Base-by-base conservation (phyloP, 805 yeast species). In the Diddensiella caesifluorescens region DNA sequence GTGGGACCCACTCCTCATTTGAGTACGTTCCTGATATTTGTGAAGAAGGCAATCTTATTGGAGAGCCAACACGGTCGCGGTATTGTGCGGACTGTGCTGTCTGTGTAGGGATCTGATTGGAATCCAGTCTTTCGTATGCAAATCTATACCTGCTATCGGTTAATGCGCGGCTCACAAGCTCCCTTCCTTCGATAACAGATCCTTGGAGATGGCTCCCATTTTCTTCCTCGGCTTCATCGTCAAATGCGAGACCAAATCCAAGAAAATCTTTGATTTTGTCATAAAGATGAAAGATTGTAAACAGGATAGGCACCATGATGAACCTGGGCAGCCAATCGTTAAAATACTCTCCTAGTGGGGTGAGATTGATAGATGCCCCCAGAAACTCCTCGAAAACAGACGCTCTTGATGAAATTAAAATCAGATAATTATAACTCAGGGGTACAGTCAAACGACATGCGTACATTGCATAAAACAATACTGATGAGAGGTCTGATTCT, bases 381-480 rank as follows among this genome's bases (percentile, higher is more conserved):
- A 82, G 69, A 66, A 88, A 83, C 36, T 74, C 71, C 55, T 84
- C 87, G 60, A 86, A 86, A 7, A 67, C 71, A 2, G 74, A 65
- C 19, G 61, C 65, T 21, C 80, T 64, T 15, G 73, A 67, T 2
- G 77, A 70, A 44, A 81, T 71, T 41, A 86, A 65, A 38, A 83
- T 82, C 43, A 85, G 60, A 56, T 83, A 86, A 61, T 86, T 86
- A 63, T 82, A 86, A 20, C 85, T 77, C 48, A 86, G 67, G 7
- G 95, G 95, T 9, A 86, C 79, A 0, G 95, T 83, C 57, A 86
- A 66, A 48, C 95, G 77, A 39, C 89, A 82, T 15, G 85, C 79
- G 53, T 86, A 85, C 53, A 83, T 81, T 16, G 88, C 77, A 59
- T 83, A 86, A 57, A 85, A 86, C 25, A 85, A 70, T 18, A 83